phyloP scores from a whole-genome alignment of 768 basidiomycete species.

The Suillus paluster region DNA sequence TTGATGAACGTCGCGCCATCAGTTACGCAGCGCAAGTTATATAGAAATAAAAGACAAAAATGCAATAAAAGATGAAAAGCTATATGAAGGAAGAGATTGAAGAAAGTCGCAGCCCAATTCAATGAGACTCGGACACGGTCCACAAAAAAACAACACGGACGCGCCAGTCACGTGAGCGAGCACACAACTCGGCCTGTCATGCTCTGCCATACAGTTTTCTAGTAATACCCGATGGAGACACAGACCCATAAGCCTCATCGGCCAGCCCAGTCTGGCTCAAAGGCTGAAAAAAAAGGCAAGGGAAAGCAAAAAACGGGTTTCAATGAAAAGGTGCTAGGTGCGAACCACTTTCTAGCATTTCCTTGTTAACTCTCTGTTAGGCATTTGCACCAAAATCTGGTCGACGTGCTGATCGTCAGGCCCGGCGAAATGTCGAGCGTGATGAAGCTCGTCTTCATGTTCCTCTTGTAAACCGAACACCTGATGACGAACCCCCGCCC shows the following conservation, averaged over 20 bases:
- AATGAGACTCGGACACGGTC: neutral
- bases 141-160: slow-evolving; percentile 18
- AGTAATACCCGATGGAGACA: slow-evolving; percentile 59
- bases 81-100: slow-evolving; percentile 11
- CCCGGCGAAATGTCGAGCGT: slow-evolving; percentile 87
- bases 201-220: slow-evolving; percentile 1
- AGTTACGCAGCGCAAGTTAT: slow-evolving; percentile 19
- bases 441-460: slow-evolving; percentile 97
- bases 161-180: slow-evolving; percentile 36
- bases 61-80: slow-evolving; percentile 15
- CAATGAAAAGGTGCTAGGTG: slow-evolving; percentile 79
- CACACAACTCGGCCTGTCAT: neutral
- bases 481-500: slow-evolving; percentile 89
- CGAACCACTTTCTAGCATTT: neutral
- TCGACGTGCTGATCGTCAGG: slow-evolving; percentile 85
- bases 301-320: slow-evolving; percentile 73
- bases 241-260: slow-evolving; percentile 85
- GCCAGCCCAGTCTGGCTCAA: slow-evolving; percentile 69
- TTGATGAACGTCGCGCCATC: slow-evolving; percentile 31
- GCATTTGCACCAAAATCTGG: slow-evolving; percentile 95
- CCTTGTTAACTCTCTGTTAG: slow-evolving; percentile 40
- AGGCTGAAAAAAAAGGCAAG: slow-evolving; percentile 80
- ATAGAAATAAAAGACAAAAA: slow-evolving; percentile 20
- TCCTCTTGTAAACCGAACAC: slow-evolving; percentile 93
- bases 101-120: slow-evolving; percentile 9